A percentile compares a stretch with the other conserved stretches of the same genome.
These are phyloP conservation scores for Porphyrellus cyaneotinctus DNA, from an alignment of 768 basidiomycete genomes.

Conservation along the genomic window DNA sequence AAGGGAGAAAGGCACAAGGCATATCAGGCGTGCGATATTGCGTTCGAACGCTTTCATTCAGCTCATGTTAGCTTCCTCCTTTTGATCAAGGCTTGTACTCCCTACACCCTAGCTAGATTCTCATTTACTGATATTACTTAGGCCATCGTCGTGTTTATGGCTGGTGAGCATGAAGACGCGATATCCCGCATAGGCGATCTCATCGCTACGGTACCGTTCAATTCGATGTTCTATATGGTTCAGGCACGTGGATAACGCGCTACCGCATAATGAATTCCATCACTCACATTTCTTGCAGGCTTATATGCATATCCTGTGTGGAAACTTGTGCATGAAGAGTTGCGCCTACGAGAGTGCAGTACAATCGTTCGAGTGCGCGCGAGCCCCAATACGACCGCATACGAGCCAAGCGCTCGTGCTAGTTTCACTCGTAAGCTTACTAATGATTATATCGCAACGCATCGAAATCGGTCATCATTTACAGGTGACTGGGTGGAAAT, in stretches of 20 bases:
- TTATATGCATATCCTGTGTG: neutral
- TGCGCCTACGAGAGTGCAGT: neutral
- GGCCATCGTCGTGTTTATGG: neutral
- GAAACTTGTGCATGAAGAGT: neutral
- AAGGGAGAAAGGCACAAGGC: neutral
- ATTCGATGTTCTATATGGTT: neutral
- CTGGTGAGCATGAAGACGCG: neutral
- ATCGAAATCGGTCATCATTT: neutral
- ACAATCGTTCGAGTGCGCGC: neutral
- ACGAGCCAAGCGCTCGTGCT: neutral
- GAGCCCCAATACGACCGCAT: neutral
- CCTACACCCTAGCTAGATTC: neutral
- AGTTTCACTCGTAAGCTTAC: neutral
- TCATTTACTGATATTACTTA: neutral
- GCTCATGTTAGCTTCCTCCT: neutral
- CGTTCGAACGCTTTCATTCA: neutral
- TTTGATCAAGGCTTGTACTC: neutral
- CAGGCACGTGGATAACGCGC: neutral
- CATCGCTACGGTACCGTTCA: neutral
- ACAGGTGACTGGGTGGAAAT: neutral
- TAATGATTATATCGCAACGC: neutral
- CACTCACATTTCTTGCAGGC: neutral
- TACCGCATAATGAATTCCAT: neutral
- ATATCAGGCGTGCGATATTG: neutral
- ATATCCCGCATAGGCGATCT: neutral